Evolutionary conservation across 73 alveolate genomes (phyloP).

Genomic region (Paramecium sexaurelia): DNA sequence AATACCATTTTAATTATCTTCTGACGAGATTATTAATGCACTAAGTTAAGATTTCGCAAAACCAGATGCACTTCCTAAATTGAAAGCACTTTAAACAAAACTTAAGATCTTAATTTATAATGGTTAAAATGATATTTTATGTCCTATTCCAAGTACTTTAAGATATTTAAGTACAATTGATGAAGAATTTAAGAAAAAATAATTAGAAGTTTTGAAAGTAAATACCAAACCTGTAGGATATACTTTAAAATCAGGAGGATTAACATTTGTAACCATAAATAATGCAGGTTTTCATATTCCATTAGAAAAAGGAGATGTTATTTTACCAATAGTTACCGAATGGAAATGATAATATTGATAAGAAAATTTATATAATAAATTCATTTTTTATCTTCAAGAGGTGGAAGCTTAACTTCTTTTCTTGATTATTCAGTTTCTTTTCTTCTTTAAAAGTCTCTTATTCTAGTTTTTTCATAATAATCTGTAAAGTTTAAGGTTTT

Average conservation of each 20-base stretch:
- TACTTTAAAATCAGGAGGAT: background rate
- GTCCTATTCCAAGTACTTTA: conserved; percentile 43
- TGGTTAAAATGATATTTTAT: conserved; percentile 59
- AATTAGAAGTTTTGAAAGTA: background rate
- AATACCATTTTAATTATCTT: background rate
- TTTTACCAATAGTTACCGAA: background rate
- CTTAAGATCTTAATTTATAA: conserved; percentile 29
- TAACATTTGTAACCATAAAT: conserved; percentile 8
- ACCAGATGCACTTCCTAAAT: conserved; percentile 16
- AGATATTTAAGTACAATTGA: background rate
- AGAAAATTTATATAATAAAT: background rate
- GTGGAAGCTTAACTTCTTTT: conserved; percentile 33
- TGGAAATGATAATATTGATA: background rate
- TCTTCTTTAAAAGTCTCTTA: conserved; percentile 73
- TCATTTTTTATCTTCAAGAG: conserved; percentile 33
- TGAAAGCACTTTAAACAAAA: background rate
- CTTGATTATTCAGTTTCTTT: conserved; percentile 32
- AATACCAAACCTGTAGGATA: background rate
- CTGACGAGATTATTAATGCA: background rate
- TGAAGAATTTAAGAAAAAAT: background rate
- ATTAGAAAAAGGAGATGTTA: background rate
- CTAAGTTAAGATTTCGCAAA: conserved; percentile 42
- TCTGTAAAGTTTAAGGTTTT: conserved; percentile 75
- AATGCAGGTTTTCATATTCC: conserved; percentile 64
- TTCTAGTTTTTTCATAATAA: conserved; percentile 77